Evolutionary conservation across 164 flowering plant species (phyloP).

Genomic region (Echeveria elegans): DNA sequence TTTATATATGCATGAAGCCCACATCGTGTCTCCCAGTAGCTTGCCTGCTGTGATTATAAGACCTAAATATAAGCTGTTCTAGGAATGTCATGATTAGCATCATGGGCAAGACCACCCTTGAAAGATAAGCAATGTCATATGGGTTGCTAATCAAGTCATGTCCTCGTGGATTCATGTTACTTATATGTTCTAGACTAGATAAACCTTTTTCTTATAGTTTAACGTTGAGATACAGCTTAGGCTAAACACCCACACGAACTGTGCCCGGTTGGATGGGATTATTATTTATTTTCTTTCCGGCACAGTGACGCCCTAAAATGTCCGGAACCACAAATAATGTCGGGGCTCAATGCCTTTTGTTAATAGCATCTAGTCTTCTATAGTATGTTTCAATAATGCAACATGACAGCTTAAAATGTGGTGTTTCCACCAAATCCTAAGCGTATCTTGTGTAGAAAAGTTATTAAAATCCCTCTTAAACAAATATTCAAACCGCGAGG

Average conservation of each 20-base stretch:
- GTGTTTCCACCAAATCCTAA: slow-evolving; percentile 20
- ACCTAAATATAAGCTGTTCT: not conserved
- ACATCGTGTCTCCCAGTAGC: not conserved
- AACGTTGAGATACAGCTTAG: not conserved
- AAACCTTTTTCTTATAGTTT: not conserved
- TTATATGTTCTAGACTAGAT: not conserved
- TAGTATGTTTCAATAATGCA: slow-evolving; percentile 1
- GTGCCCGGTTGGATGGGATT: no score
- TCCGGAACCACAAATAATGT: not conserved
- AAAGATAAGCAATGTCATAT: not conserved
- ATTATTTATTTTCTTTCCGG: not conserved
- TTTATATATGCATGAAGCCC: not conserved
- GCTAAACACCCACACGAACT: no score
- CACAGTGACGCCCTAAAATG: no score
- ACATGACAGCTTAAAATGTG: slow-evolving; percentile 19
- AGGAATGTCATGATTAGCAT: slow-evolving; percentile 1
- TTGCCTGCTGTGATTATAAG: not conserved
- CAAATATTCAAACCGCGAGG: not conserved
- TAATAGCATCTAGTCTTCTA: not conserved
- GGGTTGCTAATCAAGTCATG: slow-evolving; percentile 3
- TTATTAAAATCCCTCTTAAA: not conserved
- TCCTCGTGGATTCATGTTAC: slow-evolving; percentile 1
- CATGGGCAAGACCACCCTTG: not conserved
- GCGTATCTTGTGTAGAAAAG: slow-evolving; percentile 8
- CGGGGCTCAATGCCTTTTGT: not conserved